These are phyloP conservation scores for Acrasis kona DNA, from an alignment of 78 protist genomes.

Conservation along the genomic window DNA sequence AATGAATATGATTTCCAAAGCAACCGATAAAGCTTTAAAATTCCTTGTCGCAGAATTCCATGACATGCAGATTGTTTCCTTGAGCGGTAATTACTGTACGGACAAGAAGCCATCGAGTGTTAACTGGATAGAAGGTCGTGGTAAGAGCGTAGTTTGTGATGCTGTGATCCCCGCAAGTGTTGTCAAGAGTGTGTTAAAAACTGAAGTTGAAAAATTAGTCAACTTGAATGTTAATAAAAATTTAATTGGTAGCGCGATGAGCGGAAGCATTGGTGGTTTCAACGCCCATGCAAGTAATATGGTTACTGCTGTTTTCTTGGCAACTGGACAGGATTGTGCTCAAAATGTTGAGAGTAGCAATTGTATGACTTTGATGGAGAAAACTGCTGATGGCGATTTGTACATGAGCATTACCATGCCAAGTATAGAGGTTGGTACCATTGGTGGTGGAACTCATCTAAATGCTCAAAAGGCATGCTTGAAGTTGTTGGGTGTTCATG, in stretches of 20 bases:
- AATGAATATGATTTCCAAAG: slow-evolving; percentile 90
- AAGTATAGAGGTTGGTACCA: slow-evolving; percentile 87
- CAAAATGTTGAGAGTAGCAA: slow-evolving; percentile 85
- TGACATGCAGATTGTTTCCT: slow-evolving; percentile 28
- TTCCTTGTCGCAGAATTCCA: slow-evolving; percentile 23
- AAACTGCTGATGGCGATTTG: slow-evolving; percentile 37
- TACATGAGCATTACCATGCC: slow-evolving; percentile 84
- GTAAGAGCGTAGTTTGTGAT: slow-evolving; percentile 79
- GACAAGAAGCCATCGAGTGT: slow-evolving; percentile 81
- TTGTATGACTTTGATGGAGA: slow-evolving; percentile 86
- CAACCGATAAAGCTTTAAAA: slow-evolving; percentile 25
- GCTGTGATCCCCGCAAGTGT: slow-evolving; percentile 57
- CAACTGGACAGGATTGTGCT: slow-evolving; percentile 95
- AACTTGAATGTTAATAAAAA: slow-evolving; percentile 74
- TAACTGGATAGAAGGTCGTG: slow-evolving; percentile 91
- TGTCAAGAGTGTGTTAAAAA: slow-evolving; percentile 73
- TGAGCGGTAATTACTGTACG: slow-evolving; percentile 74
- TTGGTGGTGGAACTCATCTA: slow-evolving; percentile 94
- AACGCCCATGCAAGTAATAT: slow-evolving; percentile 95
- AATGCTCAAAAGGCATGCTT: slow-evolving; percentile 69
- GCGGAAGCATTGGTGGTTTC: slow-evolving; percentile 89
- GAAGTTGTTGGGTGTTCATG: slow-evolving; percentile 62
- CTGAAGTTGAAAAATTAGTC: slow-evolving; percentile 37
- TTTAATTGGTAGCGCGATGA: slow-evolving; percentile 87
- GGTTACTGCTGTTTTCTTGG: slow-evolving; percentile 89